Percentiles rank a stretch among this genome's conserved stretches.
Conservation (phyloP, 495 filamentous ascomycete genomes). For the Penicillium paradoxum region DNA sequence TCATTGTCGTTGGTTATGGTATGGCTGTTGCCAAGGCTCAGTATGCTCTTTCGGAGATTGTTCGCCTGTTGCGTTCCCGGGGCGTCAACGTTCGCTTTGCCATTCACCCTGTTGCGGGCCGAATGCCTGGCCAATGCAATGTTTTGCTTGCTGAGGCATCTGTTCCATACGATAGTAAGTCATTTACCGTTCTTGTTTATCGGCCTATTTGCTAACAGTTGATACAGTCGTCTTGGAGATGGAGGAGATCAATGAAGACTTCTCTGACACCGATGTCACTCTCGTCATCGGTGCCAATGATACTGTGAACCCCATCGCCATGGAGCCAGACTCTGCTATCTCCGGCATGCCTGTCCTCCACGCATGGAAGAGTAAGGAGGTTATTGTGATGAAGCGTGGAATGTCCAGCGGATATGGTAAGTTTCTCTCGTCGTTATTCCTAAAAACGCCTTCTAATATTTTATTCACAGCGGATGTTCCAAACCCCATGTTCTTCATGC, state of each 20-base stretch:
- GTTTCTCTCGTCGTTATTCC: slow-evolving; percentile 12
- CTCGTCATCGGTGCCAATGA: slow-evolving; percentile 84
- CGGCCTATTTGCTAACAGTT: slow-evolving; percentile 9
- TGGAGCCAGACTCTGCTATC: slow-evolving; percentile 72
- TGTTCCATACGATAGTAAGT: slow-evolving; percentile 70
- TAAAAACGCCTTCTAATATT: background rate
- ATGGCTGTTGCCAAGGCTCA: slow-evolving; percentile 88
- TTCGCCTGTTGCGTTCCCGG: slow-evolving; percentile 59
- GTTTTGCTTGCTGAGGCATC: slow-evolving; percentile 76
- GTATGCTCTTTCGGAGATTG: slow-evolving; percentile 77
- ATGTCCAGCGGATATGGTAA: slow-evolving; percentile 76
- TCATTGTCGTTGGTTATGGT: slow-evolving; percentile 79
- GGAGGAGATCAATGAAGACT: slow-evolving; percentile 90
- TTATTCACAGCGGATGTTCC: slow-evolving; percentile 61
- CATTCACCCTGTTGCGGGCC: slow-evolving; percentile 76
- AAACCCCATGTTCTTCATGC: slow-evolving; percentile 87
- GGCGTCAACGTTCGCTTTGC: slow-evolving; percentile 78
- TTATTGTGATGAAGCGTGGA: slow-evolving; percentile 80
- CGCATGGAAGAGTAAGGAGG: slow-evolving; percentile 86
- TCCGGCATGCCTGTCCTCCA: slow-evolving; percentile 83
- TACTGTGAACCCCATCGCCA: slow-evolving; percentile 77
- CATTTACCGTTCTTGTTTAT: background rate
- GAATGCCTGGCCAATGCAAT: slow-evolving; percentile 86
- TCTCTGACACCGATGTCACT: slow-evolving; percentile 73
- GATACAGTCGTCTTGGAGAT: slow-evolving; percentile 66